Evolutionary conservation across 495 filamentous ascomycete species (phyloP), one percentile per base, ranked within the genome.

Genomic region (Jackrogersella minutella): DNA sequence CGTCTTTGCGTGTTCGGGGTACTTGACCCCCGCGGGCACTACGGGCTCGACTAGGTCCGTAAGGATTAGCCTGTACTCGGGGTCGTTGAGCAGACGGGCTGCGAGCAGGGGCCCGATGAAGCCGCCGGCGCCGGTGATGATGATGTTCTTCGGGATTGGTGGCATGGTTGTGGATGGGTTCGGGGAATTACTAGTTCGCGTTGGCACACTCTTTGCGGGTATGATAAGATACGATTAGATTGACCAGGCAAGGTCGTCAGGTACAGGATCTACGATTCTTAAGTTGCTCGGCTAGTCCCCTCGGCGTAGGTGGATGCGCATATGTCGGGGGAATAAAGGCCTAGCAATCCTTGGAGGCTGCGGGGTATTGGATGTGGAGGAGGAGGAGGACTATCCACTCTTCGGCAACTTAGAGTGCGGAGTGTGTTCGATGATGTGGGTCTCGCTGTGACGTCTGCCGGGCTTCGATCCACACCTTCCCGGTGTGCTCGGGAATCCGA

Each of bases 71-170:
- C 81, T 82, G 53, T 85, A 81, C 6, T 78, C 67, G 7, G 85
- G 81, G 31, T 85, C 78, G 54, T 83, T 77, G 21, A 92, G 82
- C n/a, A 92, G 83, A 19, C 82, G 85, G 50, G 80, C 68, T 1
- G 88, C 88, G 53, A 92, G 74, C 62, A 87, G 84, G 58, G 90
- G 87, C 60, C 90, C 89, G 64, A 92, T 81, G 64, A 90, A 89
- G 31, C 90, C 90, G 28, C 82, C 86, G 26, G 88, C 89, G 40
- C 89, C 89, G 28, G 89, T 91, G 72, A 92, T 88, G 76, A 92
- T 83, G 71, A 91, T 87, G 36, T 84, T 82, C 79, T 87, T 86
- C 33, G 65, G 65, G 56, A 41, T 46, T 40, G 61, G 60, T 34
- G 51, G 8, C 69, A 74, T 74, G 51, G 50, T n/a, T 58, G 5